phyloP scores from a whole-genome alignment of 495 filamentous ascomycete genomes.

The Penicillium egyptiacum region DNA sequence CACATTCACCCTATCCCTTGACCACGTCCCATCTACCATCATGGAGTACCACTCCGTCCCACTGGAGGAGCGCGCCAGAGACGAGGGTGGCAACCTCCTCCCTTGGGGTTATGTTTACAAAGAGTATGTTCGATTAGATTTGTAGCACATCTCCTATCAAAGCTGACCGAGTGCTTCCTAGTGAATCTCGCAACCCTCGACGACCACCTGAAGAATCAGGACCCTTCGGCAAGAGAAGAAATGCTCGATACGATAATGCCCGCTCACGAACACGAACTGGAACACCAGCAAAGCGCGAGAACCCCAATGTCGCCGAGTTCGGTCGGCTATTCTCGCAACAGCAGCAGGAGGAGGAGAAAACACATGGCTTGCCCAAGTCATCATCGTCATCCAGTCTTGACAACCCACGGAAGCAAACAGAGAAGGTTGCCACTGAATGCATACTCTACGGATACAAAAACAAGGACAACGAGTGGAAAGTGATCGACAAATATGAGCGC shows the following conservation, averaged over 20 bases:
- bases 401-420: slow-evolving; percentile 42
- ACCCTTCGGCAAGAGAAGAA: slow-evolving; percentile 59
- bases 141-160: slow-evolving; percentile 4
- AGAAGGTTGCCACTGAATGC: slow-evolving; percentile 73
- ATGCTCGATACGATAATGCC: slow-evolving; percentile 50
- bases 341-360: slow-evolving; percentile 46
- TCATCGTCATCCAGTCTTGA: slow-evolving; percentile 44
- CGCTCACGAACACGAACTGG: slow-evolving; percentile 58
- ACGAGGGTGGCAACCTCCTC: slow-evolving; percentile 57
- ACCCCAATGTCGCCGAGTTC: slow-evolving; percentile 55
- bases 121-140: slow-evolving; percentile 38
- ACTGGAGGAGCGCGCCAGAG: slow-evolving; percentile 60
- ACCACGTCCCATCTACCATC: slow-evolving; percentile 9
- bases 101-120: slow-evolving; percentile 64
- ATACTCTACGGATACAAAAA: slow-evolving; percentile 79
- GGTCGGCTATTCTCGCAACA: slow-evolving; percentile 47
- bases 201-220: slow-evolving; percentile 60
- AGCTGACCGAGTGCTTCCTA: slow-evolving; percentile 11
- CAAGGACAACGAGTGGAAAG: slow-evolving; percentile 72
- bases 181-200: slow-evolving; percentile 49
- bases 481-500: slow-evolving; percentile 80
- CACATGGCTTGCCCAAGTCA: slow-evolving; percentile 40
- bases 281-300: slow-evolving; percentile 60
- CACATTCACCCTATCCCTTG: background rate
- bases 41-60: slow-evolving; percentile 70